Evolutionary conservation across 495 filamentous ascomycete genomes (phyloP).

Genomic region (Penicillium longicatenatum): DNA sequence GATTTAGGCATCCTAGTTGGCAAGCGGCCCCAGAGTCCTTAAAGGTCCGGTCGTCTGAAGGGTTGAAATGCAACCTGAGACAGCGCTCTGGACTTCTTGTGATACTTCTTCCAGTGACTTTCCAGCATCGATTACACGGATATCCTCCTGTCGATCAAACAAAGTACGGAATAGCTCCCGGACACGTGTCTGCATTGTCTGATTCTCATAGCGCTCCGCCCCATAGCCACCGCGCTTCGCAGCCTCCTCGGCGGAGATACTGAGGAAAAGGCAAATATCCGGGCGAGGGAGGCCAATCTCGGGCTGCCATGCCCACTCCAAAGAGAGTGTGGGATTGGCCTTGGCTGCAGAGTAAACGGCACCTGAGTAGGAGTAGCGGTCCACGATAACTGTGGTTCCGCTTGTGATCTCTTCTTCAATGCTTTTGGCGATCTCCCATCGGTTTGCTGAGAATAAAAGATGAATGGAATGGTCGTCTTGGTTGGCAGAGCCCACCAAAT

Average conservation of each 20-base stretch:
- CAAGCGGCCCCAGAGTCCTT: slow-evolving; percentile 44
- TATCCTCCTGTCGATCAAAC: slow-evolving; percentile 41
- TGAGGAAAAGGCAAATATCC: slow-evolving; percentile 85
- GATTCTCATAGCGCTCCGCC: slow-evolving; percentile 84
- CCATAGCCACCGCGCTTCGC: slow-evolving; percentile 81
- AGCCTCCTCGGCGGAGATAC: slow-evolving; percentile 72
- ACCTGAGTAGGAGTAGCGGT: slow-evolving; percentile 93
- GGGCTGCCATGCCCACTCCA: slow-evolving; percentile 79
- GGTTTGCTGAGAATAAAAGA: slow-evolving; percentile 91
- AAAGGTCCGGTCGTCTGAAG: slow-evolving; percentile 41
- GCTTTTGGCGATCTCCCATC: slow-evolving; percentile 80
- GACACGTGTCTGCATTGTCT: slow-evolving; percentile 79
- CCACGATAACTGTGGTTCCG: slow-evolving; percentile 78
- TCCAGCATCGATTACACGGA: slow-evolving; percentile 54
- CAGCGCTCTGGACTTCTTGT: slow-evolving; percentile 57
- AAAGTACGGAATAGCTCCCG: slow-evolving; percentile 65
- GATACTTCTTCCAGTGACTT: slow-evolving; percentile 57
- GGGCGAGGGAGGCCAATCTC: slow-evolving; percentile 87
- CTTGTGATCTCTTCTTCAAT: slow-evolving; percentile 61
- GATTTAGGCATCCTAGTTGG: slow-evolving; percentile 17
- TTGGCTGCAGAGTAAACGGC: slow-evolving; percentile 97
- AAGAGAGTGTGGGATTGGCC: slow-evolving; percentile 62
- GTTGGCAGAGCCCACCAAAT: slow-evolving; percentile 72
- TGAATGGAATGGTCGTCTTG: slow-evolving; percentile 93
- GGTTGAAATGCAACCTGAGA: slow-evolving; percentile 47